phyloP scores from a whole-genome alignment of 208 protist species.

The Wallacemonas sp. region DNA sequence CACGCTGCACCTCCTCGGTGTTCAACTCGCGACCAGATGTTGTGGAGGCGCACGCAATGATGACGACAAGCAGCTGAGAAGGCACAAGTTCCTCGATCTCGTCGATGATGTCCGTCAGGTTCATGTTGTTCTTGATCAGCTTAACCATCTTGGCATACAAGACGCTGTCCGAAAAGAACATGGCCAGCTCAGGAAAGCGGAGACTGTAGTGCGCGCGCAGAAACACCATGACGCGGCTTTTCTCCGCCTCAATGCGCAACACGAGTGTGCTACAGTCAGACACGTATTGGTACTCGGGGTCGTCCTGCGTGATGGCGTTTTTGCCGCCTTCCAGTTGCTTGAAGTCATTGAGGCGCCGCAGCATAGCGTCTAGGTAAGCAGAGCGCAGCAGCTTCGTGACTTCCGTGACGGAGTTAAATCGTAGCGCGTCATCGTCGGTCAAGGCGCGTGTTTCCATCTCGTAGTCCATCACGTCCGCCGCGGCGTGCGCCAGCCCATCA shows the following conservation, averaged over 20 bases:
- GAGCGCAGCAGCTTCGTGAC: constrained; percentile 79
- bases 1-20: constrained; percentile 52
- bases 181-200: constrained; percentile 87
- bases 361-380: constrained; percentile 70
- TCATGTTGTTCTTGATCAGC: constrained; percentile 80
- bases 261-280: constrained; percentile 87
- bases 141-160: constrained; percentile 84
- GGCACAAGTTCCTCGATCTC: constrained; percentile 80
- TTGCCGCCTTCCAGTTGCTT: constrained; percentile 54
- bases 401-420: constrained; percentile 79
- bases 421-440: constrained; percentile 78
- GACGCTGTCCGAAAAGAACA: constrained; percentile 87
- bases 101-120: constrained; percentile 62
- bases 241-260: constrained; percentile 88
- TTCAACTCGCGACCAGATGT: constrained; percentile 70
- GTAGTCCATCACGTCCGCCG: constrained; percentile 22
- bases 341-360: constrained; percentile 74
- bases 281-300: constrained; percentile 89
- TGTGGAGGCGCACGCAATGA: constrained; percentile 87
- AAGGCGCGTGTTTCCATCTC: constrained; percentile 20
- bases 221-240: constrained; percentile 84
- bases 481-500: neutral
- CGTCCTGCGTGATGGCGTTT: constrained; percentile 79
- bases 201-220: constrained; percentile 84
- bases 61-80: constrained; percentile 81